Conservation (phyloP, 2,329 filamentous ascomycete genomes). For the Capronia americana region DNA sequence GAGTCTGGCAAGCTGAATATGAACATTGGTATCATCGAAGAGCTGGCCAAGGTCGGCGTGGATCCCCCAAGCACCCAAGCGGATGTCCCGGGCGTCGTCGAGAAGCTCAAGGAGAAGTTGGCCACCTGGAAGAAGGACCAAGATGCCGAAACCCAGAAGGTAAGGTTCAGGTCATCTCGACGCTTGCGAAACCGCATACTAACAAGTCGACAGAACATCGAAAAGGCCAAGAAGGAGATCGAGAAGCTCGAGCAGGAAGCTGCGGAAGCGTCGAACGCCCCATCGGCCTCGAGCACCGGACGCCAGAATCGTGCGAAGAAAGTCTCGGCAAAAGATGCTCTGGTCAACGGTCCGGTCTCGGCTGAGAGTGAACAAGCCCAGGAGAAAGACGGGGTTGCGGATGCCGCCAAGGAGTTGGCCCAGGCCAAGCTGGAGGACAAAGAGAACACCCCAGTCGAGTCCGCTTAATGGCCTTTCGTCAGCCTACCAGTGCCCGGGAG, state of each 20-base stretch:
- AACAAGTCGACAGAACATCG: slow-evolving; percentile 74
- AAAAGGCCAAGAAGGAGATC: slow-evolving; percentile 95
- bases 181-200: slow-evolving; percentile 6
- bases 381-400: slow-evolving; percentile 65
- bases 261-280: slow-evolving; percentile 59
- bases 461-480: slow-evolving; percentile 12
- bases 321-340: slow-evolving; percentile 57
- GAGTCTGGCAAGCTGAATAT: slow-evolving; percentile 73
- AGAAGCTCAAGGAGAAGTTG: slow-evolving; percentile 93
- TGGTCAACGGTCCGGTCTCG: slow-evolving; percentile 57
- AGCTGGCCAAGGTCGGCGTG: slow-evolving; percentile 81
- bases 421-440: slow-evolving; percentile 65
- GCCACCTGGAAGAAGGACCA: slow-evolving; percentile 91
- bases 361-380: slow-evolving; percentile 62
- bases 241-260: slow-evolving; percentile 79
- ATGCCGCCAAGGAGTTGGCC: slow-evolving; percentile 66
- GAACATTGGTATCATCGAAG: slow-evolving; percentile 89
- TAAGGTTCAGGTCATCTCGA: slow-evolving; percentile 55
- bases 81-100: slow-evolving; percentile 77
- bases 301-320: slow-evolving; percentile 61
- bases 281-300: slow-evolving; percentile 51
- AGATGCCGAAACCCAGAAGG: slow-evolving; percentile 85
- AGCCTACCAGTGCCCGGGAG: background rate
- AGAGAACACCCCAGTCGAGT: slow-evolving; percentile 24
- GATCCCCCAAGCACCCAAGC: slow-evolving; percentile 85